These are phyloP conservation scores for Mucuna pruriens DNA, from an alignment of 306 rosid species.

Conservation along the genomic window DNA sequence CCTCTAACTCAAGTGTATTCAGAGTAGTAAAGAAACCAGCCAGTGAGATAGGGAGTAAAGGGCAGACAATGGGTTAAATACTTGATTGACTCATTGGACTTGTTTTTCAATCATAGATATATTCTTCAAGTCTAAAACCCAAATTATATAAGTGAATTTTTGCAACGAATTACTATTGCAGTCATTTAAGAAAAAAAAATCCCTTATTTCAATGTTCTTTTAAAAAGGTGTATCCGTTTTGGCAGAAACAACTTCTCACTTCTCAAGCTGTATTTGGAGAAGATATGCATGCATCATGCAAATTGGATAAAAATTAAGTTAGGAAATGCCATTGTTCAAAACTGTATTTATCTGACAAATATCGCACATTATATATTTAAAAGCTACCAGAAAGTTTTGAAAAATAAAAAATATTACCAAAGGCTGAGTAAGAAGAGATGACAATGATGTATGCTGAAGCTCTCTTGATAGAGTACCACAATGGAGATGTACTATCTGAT, in stretches of 20 bases:
- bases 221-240: too few relatives aligned
- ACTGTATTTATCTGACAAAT: neutral
- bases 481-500: conserved; percentile 48
- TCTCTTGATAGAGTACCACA: conserved; percentile 61
- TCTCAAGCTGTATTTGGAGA: neutral
- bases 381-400: conserved; percentile 1
- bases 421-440: conserved; percentile 70
- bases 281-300: neutral
- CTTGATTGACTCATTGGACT: neutral
- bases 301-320: neutral
- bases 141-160: neutral
- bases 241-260: neutral
- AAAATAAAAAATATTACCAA: conserved; percentile 48
- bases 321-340: neutral
- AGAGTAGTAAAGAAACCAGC: neutral
- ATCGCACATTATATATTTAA: neutral
- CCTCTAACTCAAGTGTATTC: neutral
- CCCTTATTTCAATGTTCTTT: neutral
- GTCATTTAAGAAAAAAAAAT: neutral
- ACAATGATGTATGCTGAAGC: conserved; percentile 83
- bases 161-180: neutral
- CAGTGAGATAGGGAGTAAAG: neutral
- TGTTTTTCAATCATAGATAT: neutral
- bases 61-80: neutral
- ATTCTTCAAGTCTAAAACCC: neutral